Base-by-base conservation (phyloP, 1,284 basidiomycete species). In the Cutaneotrichosporon curvatum region DNA sequence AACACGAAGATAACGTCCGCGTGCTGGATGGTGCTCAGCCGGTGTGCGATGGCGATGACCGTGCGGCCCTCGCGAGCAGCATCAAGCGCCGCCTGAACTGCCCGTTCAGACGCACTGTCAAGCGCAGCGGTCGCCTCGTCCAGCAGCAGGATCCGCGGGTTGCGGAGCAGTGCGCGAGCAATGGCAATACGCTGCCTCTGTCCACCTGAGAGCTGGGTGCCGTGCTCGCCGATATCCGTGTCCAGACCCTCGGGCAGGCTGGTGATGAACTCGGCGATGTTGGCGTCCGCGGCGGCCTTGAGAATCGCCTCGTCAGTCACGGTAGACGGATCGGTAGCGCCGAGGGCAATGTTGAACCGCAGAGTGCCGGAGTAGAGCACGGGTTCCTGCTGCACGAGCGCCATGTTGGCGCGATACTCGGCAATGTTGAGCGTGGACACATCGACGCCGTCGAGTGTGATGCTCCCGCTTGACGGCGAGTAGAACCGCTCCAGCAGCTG, bases 101-200 rank as follows among this genome's bases (percentile, higher is more conserved):
- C 83, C 65, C 85, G 86, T 73, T 98, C 95, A 25, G 87, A 89
- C 58, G 84, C 85, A 19, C 87, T 88, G 72, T 98, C 94, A 23
- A 98, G 77, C 2, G 90, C 92, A n/a, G 87, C 90, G 0, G 94
- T 97, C 4, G 91, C 91, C 73, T 92, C 87, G 65, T 91, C 87
- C 48, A 92, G 75, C 16, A 97, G 74, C 31, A 96, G 76, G 20
- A 97, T 85, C 70, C 88, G 89, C 31, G 94, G 94, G 62, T 97
- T 90, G 7, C 92, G 81, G 41, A 98, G 79, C n/a, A 98, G 77
- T 12, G 89, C 94, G 56, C 94, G 84, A 2, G 94, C 94, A 60
- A 98, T 96, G 32, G 94, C 92, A 60, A 98, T 91, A 65, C 92
- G 88, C 78, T 94, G 85, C 58, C 67, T 68, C 58, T 66, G 60